A percentile compares a stretch with the other conserved stretches of the same genome.
phyloP scores from a whole-genome alignment of 257 asterid genomes.

The Forsythia viridissima region DNA sequence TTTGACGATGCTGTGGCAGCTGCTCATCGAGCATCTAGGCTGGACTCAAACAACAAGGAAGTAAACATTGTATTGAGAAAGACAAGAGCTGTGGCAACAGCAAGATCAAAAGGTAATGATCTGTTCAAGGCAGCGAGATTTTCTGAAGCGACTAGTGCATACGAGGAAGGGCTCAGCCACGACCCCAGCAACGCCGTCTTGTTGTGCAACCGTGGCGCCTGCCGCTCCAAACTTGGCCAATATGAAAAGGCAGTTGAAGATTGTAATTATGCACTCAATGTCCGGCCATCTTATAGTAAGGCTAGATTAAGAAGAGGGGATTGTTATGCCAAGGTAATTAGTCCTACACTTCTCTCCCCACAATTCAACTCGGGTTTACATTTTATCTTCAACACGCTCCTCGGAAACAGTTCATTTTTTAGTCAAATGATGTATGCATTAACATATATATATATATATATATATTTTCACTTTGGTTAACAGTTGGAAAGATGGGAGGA shows the following conservation, averaged over 20 bases:
- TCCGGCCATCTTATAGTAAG: conserved; percentile 58
- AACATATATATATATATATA: background rate
- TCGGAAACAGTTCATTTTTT: background rate
- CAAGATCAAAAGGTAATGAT: conserved; percentile 68
- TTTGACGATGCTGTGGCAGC: conserved; percentile 61
- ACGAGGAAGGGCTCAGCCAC: conserved; percentile 67
- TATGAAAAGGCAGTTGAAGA: conserved; percentile 68
- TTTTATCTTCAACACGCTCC: background rate
- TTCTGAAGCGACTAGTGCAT: conserved; percentile 58
- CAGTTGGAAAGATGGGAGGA: conserved; percentile 69
- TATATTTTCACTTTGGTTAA: background rate
- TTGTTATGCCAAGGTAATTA: conserved; percentile 58
- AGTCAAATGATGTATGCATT: background rate
- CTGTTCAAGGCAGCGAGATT: conserved; percentile 50
- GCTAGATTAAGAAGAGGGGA: conserved; percentile 75
- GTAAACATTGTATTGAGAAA: conserved; percentile 42
- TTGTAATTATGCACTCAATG: conserved; percentile 56
- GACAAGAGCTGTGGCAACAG: conserved; percentile 50
- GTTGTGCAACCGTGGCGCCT: conserved; percentile 76
- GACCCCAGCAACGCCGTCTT: conserved; percentile 62
- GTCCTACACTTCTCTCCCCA: background rate
- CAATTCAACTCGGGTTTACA: background rate
- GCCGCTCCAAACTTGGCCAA: conserved; percentile 59
- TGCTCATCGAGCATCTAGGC: conserved; percentile 56
- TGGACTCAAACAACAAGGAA: conserved; percentile 65